phyloP scores from a whole-genome alignment of 2,329 filamentous ascomycete genomes.

The Catunica adiposa region DNA sequence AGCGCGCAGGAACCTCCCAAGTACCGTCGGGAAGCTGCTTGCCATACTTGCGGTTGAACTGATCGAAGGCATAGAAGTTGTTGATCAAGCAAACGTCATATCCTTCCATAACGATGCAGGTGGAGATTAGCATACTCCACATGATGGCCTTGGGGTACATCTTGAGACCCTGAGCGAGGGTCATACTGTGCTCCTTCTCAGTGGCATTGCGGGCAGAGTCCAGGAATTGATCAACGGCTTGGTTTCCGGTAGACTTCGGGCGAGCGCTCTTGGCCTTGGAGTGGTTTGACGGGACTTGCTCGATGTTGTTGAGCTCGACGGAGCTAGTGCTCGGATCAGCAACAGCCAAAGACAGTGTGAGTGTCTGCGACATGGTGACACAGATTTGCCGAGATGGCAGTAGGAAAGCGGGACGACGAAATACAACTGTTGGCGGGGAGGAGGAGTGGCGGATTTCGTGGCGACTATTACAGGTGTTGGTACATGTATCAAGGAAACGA shows the following conservation, averaged over 20 bases:
- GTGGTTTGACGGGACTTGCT: conserved; percentile 39
- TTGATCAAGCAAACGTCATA: conserved; percentile 70
- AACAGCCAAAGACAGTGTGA: conserved; percentile 11
- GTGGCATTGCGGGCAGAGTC: conserved; percentile 29
- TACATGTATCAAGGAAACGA: neutral
- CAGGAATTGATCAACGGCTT: conserved; percentile 18
- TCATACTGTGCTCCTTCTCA: conserved; percentile 53
- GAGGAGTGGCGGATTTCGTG: neutral
- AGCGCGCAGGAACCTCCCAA: conserved; percentile 41
- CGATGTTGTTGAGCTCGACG: conserved; percentile 11
- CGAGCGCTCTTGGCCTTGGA: conserved; percentile 64
- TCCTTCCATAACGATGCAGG: conserved; percentile 81
- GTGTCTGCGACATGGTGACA: conserved; percentile 13
- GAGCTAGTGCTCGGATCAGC: conserved; percentile 9
- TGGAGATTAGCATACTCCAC: conserved; percentile 78
- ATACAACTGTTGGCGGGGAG: neutral
- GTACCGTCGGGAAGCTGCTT: conserved; percentile 27
- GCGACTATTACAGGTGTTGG: neutral
- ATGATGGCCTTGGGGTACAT: conserved; percentile 75
- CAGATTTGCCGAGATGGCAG: neutral
- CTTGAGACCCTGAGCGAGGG: conserved; percentile 55
- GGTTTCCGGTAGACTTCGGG: conserved; percentile 52
- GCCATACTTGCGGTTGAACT: conserved; percentile 43
- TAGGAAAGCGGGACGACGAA: neutral
- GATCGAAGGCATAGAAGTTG: conserved; percentile 53